Evolutionary conservation across 257 asterid species (phyloP).

Genomic region (Solanum sejunctum): DNA sequence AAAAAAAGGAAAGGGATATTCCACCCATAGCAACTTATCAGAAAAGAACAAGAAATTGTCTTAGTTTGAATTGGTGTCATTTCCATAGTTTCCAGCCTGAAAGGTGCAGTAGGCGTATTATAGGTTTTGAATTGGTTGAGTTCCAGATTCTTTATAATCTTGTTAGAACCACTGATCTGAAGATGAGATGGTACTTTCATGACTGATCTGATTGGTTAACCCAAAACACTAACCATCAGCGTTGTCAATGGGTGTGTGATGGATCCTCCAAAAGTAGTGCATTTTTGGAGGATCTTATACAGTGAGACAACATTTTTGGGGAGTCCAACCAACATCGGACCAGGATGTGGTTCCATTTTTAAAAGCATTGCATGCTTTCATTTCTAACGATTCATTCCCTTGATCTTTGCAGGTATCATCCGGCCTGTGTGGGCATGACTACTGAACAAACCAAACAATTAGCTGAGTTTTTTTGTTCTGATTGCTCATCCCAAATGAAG

Average conservation of each 20-base stretch:
- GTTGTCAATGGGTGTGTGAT: background rate
- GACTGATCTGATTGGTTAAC: background rate
- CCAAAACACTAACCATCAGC: background rate
- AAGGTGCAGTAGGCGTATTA: background rate
- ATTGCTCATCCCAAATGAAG: conserved; percentile 26
- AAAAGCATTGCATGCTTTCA: background rate
- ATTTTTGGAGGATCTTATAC: background rate
- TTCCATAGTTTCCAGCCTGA: background rate
- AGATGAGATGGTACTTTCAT: background rate
- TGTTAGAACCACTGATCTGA: background rate
- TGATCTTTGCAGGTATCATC: conserved; percentile 54
- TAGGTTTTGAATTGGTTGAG: background rate
- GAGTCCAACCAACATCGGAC: background rate
- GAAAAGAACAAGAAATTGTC: background rate
- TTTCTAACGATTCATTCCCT: background rate
- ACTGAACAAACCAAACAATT: conserved; percentile 33
- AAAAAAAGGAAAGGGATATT: background rate
- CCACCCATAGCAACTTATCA: background rate
- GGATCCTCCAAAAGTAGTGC: background rate
- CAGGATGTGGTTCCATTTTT: background rate
- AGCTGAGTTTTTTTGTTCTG: conserved; percentile 40
- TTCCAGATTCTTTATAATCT: background rate
- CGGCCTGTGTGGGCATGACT: conserved; percentile 47
- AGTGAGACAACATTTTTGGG: background rate
- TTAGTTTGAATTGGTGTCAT: background rate